Evolutionary conservation across 108 stramenopile species (phyloP), one percentile per base, ranked within the genome.

Genomic region (Schizochytrium sp.): DNA sequence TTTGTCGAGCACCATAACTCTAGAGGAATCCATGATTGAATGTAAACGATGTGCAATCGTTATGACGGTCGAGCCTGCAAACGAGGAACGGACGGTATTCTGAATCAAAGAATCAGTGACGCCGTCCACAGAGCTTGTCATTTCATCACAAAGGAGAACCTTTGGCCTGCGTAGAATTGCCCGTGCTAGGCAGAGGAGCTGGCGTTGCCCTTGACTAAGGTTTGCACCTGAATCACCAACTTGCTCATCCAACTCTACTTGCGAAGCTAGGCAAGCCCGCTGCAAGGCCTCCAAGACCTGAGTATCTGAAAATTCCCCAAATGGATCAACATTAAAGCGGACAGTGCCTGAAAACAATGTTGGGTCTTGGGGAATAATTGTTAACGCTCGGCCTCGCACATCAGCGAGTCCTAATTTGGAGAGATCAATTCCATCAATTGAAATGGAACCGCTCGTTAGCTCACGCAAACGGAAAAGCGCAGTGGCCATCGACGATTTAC

Each of bases 361-460:
- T 7, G 98, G 98, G 69, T 97, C 96, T 92, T 98, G 99, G 0
- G 99, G 99, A 61, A 99, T 97, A 7, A 99, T 96, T 17, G 96
- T 94, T 46, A 99, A 93, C 60, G 94, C 95, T 45, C 93, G 92
- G 10, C 93, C 89, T 64, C 98, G 92, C 7, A 99, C 90, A 42
- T 91, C 92, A 59, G 93, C 90, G 47, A 99, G 93, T 0, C 97
- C 97, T 44, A 98, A 61, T 41, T 61, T 55, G 4, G 72, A 61
- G 50, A 92, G 91, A 90, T 99, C 97, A 19, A 96, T 92, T 47
- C 97, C 98, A 90, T 99, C 98, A 64, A 99, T 96, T 49, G 87
- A 56, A 50, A 99, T 96, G 1, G 72, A 72, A 0, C 97, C 97
- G 19, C 91, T 91, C 46, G 87, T 88, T 61, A 92, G 94, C 44